These are phyloP conservation scores for Coniella lustricola DNA, from an alignment of 2,329 filamentous ascomycete species.

Conservation along the genomic window DNA sequence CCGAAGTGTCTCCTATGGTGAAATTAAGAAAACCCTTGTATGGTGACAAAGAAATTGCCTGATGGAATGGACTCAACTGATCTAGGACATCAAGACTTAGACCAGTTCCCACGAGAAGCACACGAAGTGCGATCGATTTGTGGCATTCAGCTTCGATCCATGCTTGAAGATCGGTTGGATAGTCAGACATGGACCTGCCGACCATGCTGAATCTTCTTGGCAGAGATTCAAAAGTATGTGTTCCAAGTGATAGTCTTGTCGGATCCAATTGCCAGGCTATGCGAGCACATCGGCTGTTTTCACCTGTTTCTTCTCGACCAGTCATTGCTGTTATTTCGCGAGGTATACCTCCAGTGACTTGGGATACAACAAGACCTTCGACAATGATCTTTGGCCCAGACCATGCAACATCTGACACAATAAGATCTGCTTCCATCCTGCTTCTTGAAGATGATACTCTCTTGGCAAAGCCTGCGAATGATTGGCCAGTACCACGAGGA, in stretches of 20 bases:
- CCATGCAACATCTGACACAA: constrained; percentile 1
- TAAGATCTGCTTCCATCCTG: neutral
- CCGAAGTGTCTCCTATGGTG: neutral
- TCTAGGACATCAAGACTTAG: neutral
- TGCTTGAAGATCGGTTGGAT: neutral
- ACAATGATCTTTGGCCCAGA: neutral
- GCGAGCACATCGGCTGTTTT: neutral
- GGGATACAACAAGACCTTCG: neutral
- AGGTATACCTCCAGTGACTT: neutral
- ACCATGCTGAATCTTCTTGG: neutral
- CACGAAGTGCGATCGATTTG: neutral
- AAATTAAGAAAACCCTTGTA: neutral
- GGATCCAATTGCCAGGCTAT: neutral
- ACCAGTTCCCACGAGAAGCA: neutral
- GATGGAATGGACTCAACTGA: neutral
- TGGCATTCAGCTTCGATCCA: neutral
- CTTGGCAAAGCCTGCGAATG: neutral
- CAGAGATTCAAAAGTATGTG: neutral
- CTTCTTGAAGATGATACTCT: neutral
- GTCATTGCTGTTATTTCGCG: neutral
- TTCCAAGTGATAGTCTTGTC: neutral
- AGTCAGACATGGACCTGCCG: neutral
- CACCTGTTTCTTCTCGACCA: neutral
- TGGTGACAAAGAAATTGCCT: neutral
- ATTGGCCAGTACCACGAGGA: neutral